Conservation (phyloP, 306 rosid genomes). For the Vachellia pachyceras region DNA sequence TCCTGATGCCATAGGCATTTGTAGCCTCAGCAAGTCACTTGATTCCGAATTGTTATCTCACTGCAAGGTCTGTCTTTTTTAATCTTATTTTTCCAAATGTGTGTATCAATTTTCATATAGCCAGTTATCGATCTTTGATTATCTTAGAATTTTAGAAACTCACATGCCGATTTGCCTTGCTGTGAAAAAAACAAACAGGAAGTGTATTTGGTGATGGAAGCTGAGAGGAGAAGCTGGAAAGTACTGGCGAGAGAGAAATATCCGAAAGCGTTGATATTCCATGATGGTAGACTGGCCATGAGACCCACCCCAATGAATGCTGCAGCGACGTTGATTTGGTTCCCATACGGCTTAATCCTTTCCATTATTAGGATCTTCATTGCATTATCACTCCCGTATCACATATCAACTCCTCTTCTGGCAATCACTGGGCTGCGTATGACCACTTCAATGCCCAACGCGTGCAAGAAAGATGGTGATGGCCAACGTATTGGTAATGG, state of each 20-base stretch:
- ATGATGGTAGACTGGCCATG: conserved; percentile 78
- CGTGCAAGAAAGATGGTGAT: conserved; percentile 11
- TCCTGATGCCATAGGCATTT: conserved; percentile 59
- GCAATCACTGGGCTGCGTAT: conserved; percentile 49
- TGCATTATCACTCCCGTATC: conserved; percentile 50
- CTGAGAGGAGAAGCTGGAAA: conserved; percentile 72
- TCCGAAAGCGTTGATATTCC: conserved; percentile 67
- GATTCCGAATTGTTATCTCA: conserved; percentile 48
- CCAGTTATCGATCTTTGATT: background rate
- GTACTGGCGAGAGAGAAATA: conserved; percentile 52
- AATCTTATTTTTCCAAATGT: background rate
- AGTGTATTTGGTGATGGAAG: conserved; percentile 52
- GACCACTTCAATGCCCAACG: conserved; percentile 31
- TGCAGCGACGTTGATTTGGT: conserved; percentile 64
- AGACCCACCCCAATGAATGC: conserved; percentile 53
- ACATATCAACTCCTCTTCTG: conserved; percentile 51
- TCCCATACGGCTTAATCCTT: conserved; percentile 56
- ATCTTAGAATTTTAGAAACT: background rate
- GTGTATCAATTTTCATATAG: background rate
- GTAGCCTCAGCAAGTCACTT: conserved; percentile 38
- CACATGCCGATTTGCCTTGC: conserved; percentile 6
- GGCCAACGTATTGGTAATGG: background rate
- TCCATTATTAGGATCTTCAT: conserved; percentile 47
- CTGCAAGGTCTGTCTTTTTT: conserved; percentile 60
- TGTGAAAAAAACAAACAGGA: conserved; percentile 51